Evolutionary conservation across 441 rosid genomes (phyloP).

Genomic region (Pelargonium myrrhifolium): DNA sequence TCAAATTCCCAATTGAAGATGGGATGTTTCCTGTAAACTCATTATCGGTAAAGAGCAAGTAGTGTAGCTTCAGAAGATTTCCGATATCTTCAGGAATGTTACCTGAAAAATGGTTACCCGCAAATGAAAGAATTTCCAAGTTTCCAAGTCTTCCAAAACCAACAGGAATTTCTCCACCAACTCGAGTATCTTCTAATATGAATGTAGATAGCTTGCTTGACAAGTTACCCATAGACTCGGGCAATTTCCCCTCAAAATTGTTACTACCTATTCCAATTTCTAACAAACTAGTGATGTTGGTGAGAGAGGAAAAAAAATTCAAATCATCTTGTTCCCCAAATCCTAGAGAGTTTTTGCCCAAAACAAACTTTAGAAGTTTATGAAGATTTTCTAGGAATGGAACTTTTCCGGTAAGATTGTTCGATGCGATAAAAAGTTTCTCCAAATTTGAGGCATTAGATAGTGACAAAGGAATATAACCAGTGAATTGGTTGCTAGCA

Average conservation of each 20-base stretch:
- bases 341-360: slow-evolving; percentile 15
- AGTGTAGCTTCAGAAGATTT: neutral
- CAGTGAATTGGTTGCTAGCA: neutral
- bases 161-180: slow-evolving; percentile 14
- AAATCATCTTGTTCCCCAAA: slow-evolving; percentile 14
- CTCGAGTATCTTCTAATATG: neutral
- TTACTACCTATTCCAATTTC: neutral
- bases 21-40: slow-evolving; percentile 16
- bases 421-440: accelerated
- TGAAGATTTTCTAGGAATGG: neutral
- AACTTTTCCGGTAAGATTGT: slow-evolving; percentile 15
- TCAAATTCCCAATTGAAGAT: slow-evolving; percentile 15
- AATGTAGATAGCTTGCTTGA: neutral
- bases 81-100: slow-evolving; percentile 9
- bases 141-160: slow-evolving; percentile 10
- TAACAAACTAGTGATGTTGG: slow-evolving; percentile 11
- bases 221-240: slow-evolving; percentile 20
- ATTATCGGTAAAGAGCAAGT: neutral
- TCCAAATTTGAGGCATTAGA: slow-evolving; percentile 22
- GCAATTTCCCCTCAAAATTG: slow-evolving; percentile 20
- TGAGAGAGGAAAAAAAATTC: slow-evolving; percentile 20
- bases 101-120: slow-evolving; percentile 9
- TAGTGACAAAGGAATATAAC: slow-evolving; percentile 19
- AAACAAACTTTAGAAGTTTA: neutral
- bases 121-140: neutral